phyloP scores from a whole-genome alignment of 2,329 filamentous ascomycete genomes.

The Sphaceloma murrayae region DNA sequence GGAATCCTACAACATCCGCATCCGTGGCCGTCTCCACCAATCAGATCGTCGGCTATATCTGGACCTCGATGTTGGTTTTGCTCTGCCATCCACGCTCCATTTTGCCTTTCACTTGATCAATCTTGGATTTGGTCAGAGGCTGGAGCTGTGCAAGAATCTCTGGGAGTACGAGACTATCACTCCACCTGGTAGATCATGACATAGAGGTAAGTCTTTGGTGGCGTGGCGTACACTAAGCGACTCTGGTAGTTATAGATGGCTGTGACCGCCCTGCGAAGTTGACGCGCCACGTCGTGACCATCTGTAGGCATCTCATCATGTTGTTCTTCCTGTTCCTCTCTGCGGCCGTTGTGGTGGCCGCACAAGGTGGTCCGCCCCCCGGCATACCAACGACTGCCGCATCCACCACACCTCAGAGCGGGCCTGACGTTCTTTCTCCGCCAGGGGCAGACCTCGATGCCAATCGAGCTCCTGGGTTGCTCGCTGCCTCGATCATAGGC shows the following conservation, averaged over 20 bases:
- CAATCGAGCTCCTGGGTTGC: not conserved
- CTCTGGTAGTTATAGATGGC: slow-evolving; percentile 1
- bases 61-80: slow-evolving; percentile 3
- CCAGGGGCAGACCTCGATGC: slow-evolving; percentile 2
- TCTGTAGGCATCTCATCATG: slow-evolving; percentile 6
- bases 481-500: not conserved
- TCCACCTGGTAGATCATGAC: not conserved
- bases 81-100: too few relatives aligned
- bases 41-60: not conserved
- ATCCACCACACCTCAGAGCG: not conserved
- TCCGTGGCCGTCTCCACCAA: not conserved
- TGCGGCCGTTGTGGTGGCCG: slow-evolving; percentile 4
- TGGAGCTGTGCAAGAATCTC: too few relatives aligned
- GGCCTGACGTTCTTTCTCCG: slow-evolving; percentile 1
- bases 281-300: not conserved
- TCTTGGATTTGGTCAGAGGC: too few relatives aligned
- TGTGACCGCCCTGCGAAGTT: not conserved
- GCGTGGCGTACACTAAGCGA: too few relatives aligned
- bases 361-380: slow-evolving; percentile 4
- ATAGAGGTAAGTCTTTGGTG: too few relatives aligned
- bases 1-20: slow-evolving; percentile 6
- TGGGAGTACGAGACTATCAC: too few relatives aligned
- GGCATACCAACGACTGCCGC: not conserved
- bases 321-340: not conserved
- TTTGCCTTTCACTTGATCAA: too few relatives aligned